These are phyloP conservation scores for Chernovozyma sophiae-reginae DNA, from an alignment of 1,139 yeast genomes.

Conservation along the genomic window DNA sequence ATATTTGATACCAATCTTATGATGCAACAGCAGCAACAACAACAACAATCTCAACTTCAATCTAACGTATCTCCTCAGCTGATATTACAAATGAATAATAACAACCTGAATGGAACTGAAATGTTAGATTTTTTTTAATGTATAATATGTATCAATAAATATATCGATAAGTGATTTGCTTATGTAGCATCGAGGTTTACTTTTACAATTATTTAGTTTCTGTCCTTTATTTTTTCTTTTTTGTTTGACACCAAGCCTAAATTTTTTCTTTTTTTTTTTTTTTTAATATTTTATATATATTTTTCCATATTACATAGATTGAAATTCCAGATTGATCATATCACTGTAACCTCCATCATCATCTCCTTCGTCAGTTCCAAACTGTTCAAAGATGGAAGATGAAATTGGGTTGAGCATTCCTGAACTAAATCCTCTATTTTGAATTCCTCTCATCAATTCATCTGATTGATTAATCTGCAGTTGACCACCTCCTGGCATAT, in stretches of 20 bases:
- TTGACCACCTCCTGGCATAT: conserved; percentile 15
- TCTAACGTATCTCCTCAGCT: conserved; percentile 7
- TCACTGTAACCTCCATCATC: conserved; percentile 31
- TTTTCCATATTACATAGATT: conserved; percentile 10
- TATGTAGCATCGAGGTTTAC: no score
- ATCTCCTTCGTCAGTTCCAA: not conserved
- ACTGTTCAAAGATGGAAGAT: not conserved
- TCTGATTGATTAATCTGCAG: not conserved
- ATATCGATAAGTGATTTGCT: no score
- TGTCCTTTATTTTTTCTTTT: not conserved
- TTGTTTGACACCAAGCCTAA: no score
- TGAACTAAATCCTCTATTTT: not conserved
- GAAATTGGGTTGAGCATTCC: not conserved
- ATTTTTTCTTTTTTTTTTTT: no score
- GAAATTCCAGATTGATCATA: conserved; percentile 39
- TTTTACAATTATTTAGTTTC: not conserved
- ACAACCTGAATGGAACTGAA: conserved; percentile 1
- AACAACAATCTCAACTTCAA: conserved; percentile 3
- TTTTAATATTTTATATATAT: not conserved
- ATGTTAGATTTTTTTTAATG: conserved; percentile 8
- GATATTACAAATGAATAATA: conserved; percentile 6
- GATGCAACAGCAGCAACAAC: conserved; percentile 5
- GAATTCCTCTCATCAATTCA: not conserved
- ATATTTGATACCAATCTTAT: conserved; percentile 2
- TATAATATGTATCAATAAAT: conserved; percentile 5